These are phyloP conservation scores for Blepharisma stoltei DNA, from an alignment of 73 alveolate species.

Conservation along the genomic window DNA sequence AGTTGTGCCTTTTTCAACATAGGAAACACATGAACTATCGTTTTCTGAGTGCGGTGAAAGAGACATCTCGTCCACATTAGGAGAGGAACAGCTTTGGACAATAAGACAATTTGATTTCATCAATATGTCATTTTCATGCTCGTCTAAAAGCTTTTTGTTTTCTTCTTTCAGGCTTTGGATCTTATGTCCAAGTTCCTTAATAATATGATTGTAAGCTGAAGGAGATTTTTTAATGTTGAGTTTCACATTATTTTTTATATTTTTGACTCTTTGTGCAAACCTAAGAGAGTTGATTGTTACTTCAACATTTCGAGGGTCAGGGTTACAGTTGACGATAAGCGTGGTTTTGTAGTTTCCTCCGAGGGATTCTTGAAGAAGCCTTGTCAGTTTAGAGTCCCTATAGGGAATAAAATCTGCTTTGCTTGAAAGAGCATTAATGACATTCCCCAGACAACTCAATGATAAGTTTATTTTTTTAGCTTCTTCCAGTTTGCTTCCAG, in stretches of 20 bases:
- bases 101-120: no score
- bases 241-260: constrained; percentile 71
- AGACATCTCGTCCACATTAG: no score
- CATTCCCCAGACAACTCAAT: constrained; percentile 74
- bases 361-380: constrained; percentile 71
- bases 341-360: constrained; percentile 77
- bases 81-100: no score
- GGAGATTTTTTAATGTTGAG: constrained; percentile 41
- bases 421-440: constrained; percentile 60
- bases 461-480: constrained; percentile 78
- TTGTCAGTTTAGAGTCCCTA: constrained; percentile 83
- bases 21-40: no score
- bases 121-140: no score
- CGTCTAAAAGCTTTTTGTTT: no score
- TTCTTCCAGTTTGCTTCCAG: constrained; percentile 70
- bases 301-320: constrained; percentile 62
- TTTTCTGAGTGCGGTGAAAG: no score
- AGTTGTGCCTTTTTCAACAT: no score
- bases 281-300: constrained; percentile 73
- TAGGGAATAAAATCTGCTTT: constrained; percentile 61
- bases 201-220: no score
- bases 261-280: constrained; percentile 86
- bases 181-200: no score
- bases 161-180: no score
- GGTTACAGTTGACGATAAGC: constrained; percentile 76